Evolutionary conservation across 257 asterid species (phyloP).

Genomic region (Sherardia arvensis): DNA sequence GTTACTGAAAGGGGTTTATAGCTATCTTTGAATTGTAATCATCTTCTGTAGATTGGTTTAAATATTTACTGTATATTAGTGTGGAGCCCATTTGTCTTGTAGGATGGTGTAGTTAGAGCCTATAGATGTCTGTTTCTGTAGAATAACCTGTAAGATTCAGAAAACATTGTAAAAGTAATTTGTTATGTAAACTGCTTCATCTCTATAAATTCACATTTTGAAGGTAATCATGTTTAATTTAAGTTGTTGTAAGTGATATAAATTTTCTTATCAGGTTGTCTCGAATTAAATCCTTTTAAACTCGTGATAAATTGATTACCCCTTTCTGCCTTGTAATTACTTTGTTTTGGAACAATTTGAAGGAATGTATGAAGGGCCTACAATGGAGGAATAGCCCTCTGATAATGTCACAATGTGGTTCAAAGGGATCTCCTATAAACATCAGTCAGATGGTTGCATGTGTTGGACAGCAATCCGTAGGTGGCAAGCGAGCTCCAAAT

Average conservation of each 20-base stretch:
- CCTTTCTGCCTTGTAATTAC: neutral
- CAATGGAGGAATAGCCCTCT: slow-evolving; percentile 96
- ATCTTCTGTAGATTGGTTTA: neutral
- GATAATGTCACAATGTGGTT: slow-evolving; percentile 97
- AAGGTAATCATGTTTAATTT: neutral
- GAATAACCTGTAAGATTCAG: neutral
- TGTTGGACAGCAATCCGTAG: slow-evolving; percentile 95
- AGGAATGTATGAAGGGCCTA: slow-evolving; percentile 74
- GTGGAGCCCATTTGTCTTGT: neutral
- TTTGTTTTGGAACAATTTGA: slow-evolving; percentile 14
- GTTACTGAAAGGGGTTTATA: neutral
- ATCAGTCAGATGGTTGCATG: slow-evolving; percentile 98
- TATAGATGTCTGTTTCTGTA: neutral
- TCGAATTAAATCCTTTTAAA: neutral
- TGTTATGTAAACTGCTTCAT: neutral
- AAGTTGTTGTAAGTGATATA: neutral
- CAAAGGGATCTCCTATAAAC: slow-evolving; percentile 93
- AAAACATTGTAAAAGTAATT: neutral
- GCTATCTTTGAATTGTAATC: neutral
- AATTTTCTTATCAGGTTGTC: neutral
- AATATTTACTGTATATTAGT: neutral
- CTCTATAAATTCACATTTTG: no score
- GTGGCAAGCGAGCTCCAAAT: slow-evolving; percentile 93
- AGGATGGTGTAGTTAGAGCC: neutral
- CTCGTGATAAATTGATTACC: neutral